phyloP scores from a whole-genome alignment of 768 basidiomycete genomes.

The Mycena amicta region DNA sequence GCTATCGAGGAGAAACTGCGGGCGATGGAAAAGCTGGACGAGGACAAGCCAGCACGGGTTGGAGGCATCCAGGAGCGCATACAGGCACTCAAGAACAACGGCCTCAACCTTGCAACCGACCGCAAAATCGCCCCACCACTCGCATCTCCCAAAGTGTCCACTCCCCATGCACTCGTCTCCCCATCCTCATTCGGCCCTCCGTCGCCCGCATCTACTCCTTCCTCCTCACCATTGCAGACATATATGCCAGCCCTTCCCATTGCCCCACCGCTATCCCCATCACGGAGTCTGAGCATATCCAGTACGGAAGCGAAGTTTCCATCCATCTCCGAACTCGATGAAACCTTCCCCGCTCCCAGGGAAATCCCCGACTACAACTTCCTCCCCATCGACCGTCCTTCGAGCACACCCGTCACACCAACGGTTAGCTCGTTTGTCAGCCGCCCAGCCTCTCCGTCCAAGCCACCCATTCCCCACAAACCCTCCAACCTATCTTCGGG shows the following conservation, averaged over 20 bases:
- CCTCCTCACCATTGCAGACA: constrained; percentile 46
- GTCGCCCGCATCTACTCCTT: constrained; percentile 70
- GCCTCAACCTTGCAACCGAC: constrained; percentile 41
- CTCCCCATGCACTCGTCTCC: constrained; percentile 62
- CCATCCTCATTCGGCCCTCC: constrained; percentile 75
- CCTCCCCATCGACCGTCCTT: constrained; percentile 56
- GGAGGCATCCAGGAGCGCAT: constrained; percentile 82
- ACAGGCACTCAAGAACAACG: constrained; percentile 71
- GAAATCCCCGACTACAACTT: constrained; percentile 31
- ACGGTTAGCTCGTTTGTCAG: constrained; percentile 58
- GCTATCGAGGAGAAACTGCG: constrained; percentile 51
- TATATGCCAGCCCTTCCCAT: constrained; percentile 8
- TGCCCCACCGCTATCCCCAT: constrained; percentile 6
- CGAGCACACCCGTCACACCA: constrained; percentile 70
- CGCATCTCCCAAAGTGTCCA: constrained; percentile 36
- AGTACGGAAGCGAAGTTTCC: constrained; percentile 51
- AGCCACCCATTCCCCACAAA: constrained; percentile 35
- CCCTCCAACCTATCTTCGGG: constrained; percentile 38
- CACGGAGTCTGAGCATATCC: constrained; percentile 14
- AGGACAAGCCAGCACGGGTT: constrained; percentile 50
- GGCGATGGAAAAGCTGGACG: constrained; percentile 43
- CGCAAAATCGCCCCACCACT: constrained; percentile 16
- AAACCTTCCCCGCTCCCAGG: constrained; percentile 41
- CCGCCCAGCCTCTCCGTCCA: constrained; percentile 63
- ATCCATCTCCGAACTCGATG: constrained; percentile 75